These are phyloP conservation scores for Picea glauca DNA, from an alignment of 75 land plant genomes.

Conservation along the genomic window DNA sequence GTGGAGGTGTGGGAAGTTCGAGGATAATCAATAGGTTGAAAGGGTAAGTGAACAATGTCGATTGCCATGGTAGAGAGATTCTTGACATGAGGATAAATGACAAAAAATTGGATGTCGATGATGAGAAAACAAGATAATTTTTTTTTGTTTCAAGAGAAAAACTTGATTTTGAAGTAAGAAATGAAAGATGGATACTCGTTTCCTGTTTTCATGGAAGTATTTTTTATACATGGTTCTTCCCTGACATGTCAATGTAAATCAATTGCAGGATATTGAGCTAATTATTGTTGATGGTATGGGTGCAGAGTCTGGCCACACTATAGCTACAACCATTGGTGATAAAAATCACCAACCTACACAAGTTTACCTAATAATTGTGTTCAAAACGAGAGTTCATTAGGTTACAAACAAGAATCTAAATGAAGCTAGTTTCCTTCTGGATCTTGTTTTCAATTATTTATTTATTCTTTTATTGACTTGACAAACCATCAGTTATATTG, in stretches of 20 bases:
- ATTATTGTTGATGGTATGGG: slow-evolving; percentile 13
- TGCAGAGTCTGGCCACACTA: slow-evolving; percentile 84
- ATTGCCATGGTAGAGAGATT: slow-evolving; percentile 79
- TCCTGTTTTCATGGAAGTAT: no score
- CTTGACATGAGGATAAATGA: slow-evolving; percentile 87
- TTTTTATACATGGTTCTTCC: background rate
- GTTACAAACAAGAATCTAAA: background rate
- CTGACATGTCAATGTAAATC: background rate
- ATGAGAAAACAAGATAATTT: slow-evolving; percentile 40
- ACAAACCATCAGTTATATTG: background rate
- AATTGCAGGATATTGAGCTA: background rate
- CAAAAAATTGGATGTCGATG: slow-evolving; percentile 42
- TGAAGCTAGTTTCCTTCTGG: no score
- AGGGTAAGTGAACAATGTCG: slow-evolving; percentile 62
- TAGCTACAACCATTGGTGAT: slow-evolving; percentile 79
- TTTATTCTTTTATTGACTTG: no score
- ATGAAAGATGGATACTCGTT: no score
- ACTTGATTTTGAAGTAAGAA: no score
- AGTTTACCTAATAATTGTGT: slow-evolving; percentile 29
- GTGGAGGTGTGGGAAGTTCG: slow-evolving; percentile 51
- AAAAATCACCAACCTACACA: slow-evolving; percentile 88
- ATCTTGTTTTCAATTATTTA: no score
- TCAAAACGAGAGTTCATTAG: background rate
- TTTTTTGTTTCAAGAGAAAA: background rate
- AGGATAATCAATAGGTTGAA: slow-evolving; percentile 32